A percentile compares a stretch with the other conserved stretches of the same genome.
Evolutionary conservation across 768 basidiomycete genomes (phyloP).

Genomic region (Lentinula sp.): DNA sequence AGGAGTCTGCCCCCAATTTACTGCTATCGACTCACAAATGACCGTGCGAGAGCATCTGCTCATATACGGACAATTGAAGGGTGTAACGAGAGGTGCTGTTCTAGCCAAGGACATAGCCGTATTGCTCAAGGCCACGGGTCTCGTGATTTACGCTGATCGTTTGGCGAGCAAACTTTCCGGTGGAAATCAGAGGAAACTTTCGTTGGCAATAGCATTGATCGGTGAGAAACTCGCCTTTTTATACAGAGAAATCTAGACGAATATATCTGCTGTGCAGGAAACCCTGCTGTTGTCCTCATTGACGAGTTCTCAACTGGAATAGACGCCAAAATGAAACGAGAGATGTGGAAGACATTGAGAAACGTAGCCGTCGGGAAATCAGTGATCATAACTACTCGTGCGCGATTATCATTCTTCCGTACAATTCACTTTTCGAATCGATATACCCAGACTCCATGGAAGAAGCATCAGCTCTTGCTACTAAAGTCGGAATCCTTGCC

Average conservation of each 20-base stretch:
- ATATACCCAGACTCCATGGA: slow-evolving; percentile 65
- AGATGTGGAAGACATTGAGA: slow-evolving; percentile 74
- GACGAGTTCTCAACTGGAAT: slow-evolving; percentile 84
- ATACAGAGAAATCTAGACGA: background rate
- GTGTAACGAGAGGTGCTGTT: slow-evolving; percentile 44
- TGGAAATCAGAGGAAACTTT: slow-evolving; percentile 73
- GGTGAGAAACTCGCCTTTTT: slow-evolving; percentile 27
- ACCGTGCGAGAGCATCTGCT: slow-evolving; percentile 73
- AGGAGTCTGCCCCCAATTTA: slow-evolving; percentile 82
- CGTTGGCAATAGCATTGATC: slow-evolving; percentile 71
- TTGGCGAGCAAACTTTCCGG: slow-evolving; percentile 72
- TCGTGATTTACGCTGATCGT: slow-evolving; percentile 58
- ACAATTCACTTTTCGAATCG: background rate
- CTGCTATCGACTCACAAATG: slow-evolving; percentile 72
- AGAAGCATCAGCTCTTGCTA: slow-evolving; percentile 74
- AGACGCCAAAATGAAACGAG: slow-evolving; percentile 78
- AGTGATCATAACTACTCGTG: slow-evolving; percentile 67
- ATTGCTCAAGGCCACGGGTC: slow-evolving; percentile 53
- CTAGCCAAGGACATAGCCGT: slow-evolving; percentile 47
- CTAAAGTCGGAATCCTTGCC: slow-evolving; percentile 72
- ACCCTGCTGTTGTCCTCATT: slow-evolving; percentile 72
- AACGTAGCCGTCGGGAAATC: slow-evolving; percentile 63
- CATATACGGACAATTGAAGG: slow-evolving; percentile 72
- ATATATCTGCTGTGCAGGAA: slow-evolving; percentile 33
- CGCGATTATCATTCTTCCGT: slow-evolving; percentile 14